Evolutionary conservation across 768 basidiomycete species (phyloP).

Genomic region (Lactarius pseudohatsudake): DNA sequence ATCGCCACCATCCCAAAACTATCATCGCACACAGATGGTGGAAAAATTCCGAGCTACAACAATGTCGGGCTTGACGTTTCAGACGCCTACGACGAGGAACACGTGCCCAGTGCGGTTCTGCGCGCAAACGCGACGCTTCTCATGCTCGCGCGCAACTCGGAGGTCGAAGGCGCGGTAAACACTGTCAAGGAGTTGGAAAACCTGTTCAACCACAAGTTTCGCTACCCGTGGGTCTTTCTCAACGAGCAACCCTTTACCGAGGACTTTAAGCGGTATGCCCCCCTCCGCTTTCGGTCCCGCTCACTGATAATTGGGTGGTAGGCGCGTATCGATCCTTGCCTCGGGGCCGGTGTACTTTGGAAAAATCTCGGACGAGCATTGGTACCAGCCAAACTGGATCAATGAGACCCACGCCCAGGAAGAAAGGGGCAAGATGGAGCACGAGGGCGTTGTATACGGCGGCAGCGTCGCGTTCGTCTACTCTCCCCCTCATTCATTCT

Average conservation of each 20-base stretch:
- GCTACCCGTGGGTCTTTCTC: constrained; percentile 87
- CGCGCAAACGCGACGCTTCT: constrained; percentile 38
- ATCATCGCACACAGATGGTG: neutral
- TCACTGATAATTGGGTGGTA: constrained; percentile 8
- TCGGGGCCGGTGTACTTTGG: constrained; percentile 40
- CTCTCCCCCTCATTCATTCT: too few relatives aligned
- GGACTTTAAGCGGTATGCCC: constrained; percentile 62
- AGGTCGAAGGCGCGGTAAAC: constrained; percentile 55
- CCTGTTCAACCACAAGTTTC: constrained; percentile 75
- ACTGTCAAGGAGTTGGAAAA: constrained; percentile 82
- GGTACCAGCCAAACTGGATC: constrained; percentile 52
- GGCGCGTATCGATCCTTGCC: constrained; percentile 37
- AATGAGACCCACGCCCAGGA: constrained; percentile 47
- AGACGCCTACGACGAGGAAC: neutral
- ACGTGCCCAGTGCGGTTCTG: neutral
- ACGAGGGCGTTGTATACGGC: constrained; percentile 20
- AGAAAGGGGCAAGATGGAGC: constrained; percentile 44
- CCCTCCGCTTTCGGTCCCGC: neutral
- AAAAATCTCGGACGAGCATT: constrained; percentile 46
- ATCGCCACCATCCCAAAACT: neutral
- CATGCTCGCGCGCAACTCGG: constrained; percentile 66
- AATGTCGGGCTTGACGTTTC: neutral
- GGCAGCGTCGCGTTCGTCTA: constrained; percentile 22
- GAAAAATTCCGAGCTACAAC: neutral
- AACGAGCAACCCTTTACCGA: constrained; percentile 82